Conservation (phyloP, 805 yeast genomes). For the Sugiyamaella qingdaonensis region DNA sequence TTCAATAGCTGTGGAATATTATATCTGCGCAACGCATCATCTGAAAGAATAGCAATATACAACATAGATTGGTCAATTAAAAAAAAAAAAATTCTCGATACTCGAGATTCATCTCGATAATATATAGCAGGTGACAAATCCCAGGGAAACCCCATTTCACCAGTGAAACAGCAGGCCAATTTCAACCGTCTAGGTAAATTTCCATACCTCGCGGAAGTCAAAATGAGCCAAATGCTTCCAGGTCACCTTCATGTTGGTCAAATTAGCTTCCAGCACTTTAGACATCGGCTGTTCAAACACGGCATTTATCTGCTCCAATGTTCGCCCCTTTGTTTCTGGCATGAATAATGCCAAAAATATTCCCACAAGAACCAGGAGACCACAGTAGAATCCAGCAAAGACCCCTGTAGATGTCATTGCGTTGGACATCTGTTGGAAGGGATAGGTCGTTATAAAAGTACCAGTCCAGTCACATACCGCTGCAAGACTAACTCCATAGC, state of each 20-base stretch:
- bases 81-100: too few relatives aligned
- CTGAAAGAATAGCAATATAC: too few relatives aligned
- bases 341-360: conserved; percentile 2
- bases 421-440: conserved; percentile 11
- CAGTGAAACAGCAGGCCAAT: too few relatives aligned
- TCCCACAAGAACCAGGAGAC: conserved; percentile 5
- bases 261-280: neutral
- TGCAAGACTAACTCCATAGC: conserved; percentile 11
- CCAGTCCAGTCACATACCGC: conserved; percentile 13
- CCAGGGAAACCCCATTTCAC: too few relatives aligned
- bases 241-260: conserved; percentile 3
- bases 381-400: conserved; percentile 12
- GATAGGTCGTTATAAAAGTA: conserved; percentile 11
- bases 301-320: conserved; percentile 9
- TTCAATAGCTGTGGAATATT: too few relatives aligned
- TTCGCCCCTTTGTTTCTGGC: conserved; percentile 10
- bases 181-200: neutral
- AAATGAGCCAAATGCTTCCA: conserved; percentile 2
- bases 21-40: too few relatives aligned
- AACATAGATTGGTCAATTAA: too few relatives aligned
- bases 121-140: neutral
- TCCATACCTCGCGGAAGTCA: conserved; percentile 5
- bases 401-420: conserved; percentile 14
- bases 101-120: too few relatives aligned
- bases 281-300: conserved; percentile 8